Evolutionary conservation across 2,329 filamentous ascomycete genomes (phyloP), one percentile per base, ranked within the genome.

Genomic region (Aspergillus novofumigatus): DNA sequence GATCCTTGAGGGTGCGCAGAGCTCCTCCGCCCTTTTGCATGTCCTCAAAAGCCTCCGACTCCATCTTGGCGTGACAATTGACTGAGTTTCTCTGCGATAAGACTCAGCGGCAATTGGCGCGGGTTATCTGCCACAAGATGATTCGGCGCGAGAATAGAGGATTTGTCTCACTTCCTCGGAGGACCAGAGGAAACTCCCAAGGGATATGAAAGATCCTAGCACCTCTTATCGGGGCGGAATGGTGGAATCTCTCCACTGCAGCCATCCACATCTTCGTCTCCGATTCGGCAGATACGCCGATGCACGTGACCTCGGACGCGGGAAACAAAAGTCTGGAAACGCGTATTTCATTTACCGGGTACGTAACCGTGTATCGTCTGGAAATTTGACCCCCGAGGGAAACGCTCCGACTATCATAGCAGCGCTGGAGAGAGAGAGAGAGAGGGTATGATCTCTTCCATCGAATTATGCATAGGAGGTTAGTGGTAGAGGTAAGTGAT

Each of bases 1-100:
- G 80, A 77, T 99, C 94, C 81, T 97, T 99, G 68, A 87, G 79
- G 51, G 89, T 89, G 71, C 88, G 85, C 65, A 75, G 61, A 52
- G 81, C 70, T 60, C 76, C 74, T 38, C 67, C 72, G 38, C 68
- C 72, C 62, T 74, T 71, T 57, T 73, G 67, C 48, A 72, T 58
- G 44, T 71, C 69, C 51, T 77, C 73, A 52, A 71, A 65, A 17
- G 72, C 66, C 59, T 74, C 70, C 56, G 66, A 63, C 62, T 73
- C 69, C 70, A 72, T 72, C 26, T 41, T 55, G 49, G 53, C n/a
- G 10, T 48, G 53, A 41, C 8, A 48, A 9, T 5, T 5, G 6
- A 32, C 23, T 53, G 26, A 52, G 52, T 47, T 47, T 21, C 26
- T 23, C 44, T 47, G 44, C 4, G 23, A 20, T 11, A 23, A 17